Evolutionary conservation across 2,329 filamentous ascomycete species (phyloP), one percentile per base, ranked within the genome.

Genomic region (Exophiala phaeomuriformis): DNA sequence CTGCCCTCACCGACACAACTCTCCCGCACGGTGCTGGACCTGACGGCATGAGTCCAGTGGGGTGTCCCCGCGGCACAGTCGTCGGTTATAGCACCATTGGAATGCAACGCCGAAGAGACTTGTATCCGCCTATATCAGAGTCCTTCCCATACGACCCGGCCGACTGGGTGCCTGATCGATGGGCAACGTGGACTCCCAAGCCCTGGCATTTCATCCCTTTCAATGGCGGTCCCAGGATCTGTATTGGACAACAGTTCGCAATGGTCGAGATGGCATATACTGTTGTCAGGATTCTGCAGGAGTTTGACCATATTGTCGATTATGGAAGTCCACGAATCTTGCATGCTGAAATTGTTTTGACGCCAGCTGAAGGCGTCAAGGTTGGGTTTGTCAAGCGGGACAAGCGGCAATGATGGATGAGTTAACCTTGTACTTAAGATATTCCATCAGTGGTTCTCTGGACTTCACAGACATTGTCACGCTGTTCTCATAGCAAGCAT

Each of bases 1-100:
- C 84, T 32, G 80, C 87, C 8, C 76, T 88, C 8, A 77, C 75
- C 54, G 85, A 90, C 71, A 90, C 88, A 1, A 86, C 82, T 0
- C 78, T 94, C 1, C 88, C 88, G 0, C 73, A 75, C 12, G 88
- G 77, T n/a, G 77, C 77, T 12, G 77, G 77, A 0, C 65, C 70
- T 2, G 74, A 79, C 57, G 75, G 73, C 3, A 63, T 54, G 9
- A 62, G 65, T 5, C 71, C 72, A 2, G 66, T 80, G 30, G 72
- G 74, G 10, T 69, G 79, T 29, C 71, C 72, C 27, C 71, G 72
- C 48, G 70, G 73, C 57, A 73, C 77, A 8, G 68, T 70, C 3
- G 63, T 80, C 36, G 67, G 74, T 41, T 79, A 80, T 62, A 76
- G 75, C 47, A 72, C 76, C 2, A 70, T 79, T 45, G 64, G 71